Evolutionary conservation across 805 yeast genomes (phyloP).

Genomic region (Nakazawaea molendinolei): DNA sequence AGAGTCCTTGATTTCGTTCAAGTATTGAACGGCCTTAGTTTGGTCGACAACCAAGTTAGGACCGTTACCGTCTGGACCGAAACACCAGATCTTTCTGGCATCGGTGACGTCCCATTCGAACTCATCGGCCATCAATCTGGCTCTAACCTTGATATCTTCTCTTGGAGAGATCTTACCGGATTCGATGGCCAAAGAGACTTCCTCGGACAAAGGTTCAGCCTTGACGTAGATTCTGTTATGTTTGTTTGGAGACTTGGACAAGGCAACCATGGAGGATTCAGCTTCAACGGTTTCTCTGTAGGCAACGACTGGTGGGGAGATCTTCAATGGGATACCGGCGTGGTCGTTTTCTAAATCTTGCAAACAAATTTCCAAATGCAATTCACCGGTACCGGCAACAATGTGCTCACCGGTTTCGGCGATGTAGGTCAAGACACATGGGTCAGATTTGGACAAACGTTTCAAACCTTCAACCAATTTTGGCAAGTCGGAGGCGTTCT

Average conservation of each 20-base stretch:
- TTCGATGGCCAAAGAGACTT: constrained; percentile 88
- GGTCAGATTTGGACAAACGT: constrained; percentile 99
- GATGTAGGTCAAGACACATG: constrained; percentile 89
- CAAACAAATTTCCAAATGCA: constrained; percentile 97
- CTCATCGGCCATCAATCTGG: constrained; percentile 97
- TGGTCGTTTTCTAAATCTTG: constrained; percentile 95
- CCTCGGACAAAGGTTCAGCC: constrained; percentile 96
- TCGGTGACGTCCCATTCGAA: constrained; percentile 99
- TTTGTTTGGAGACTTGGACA: constrained; percentile 99
- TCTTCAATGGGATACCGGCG: constrained; percentile 98
- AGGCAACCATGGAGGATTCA: constrained; percentile 92
- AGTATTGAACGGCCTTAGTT: constrained; percentile 99
- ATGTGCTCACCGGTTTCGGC: constrained; percentile 97
- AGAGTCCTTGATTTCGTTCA: constrained; percentile 98
- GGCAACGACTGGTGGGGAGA: constrained; percentile 96
- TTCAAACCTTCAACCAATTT: constrained; percentile 99
- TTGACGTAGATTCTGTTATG: constrained; percentile 99
- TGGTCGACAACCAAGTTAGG: constrained; percentile 98
- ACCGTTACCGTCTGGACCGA: constrained; percentile 99
- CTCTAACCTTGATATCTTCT: constrained; percentile 98
- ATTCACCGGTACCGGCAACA: constrained; percentile 99
- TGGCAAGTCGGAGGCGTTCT: constrained; percentile 99
- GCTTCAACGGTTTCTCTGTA: constrained; percentile 97
- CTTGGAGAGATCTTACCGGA: constrained; percentile 85
- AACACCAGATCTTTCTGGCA: constrained; percentile 99